Base-by-base conservation (phyloP, 306 rosid genomes). In the Prunus mume region DNA sequence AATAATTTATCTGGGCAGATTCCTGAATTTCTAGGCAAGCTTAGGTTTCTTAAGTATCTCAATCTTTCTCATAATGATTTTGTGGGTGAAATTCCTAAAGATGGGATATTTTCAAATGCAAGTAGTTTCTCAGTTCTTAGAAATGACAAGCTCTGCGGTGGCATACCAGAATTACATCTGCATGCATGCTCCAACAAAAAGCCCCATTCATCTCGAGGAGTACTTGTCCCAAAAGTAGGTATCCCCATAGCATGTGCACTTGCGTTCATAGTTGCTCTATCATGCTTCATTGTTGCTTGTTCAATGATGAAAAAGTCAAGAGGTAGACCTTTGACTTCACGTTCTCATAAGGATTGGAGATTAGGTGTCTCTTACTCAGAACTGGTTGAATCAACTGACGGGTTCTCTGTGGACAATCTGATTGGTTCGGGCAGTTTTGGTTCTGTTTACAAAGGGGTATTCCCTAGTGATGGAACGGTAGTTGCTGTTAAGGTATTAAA, bases 401-500 rank as follows among this genome's bases (percentile, higher is more conserved):
- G 72, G 20, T 83, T 86, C 57, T 80, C 83, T 5, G 18, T 13
- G 11, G 70, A 60, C 3, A 73, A 58, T 67, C 60, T 79, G 32
- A 76, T 85, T 28, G 86, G 89, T 56, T 20, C 52, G 0, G 70
- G 77, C n/a, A 61, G 19, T 25, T 61, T 61, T 61, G 65, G 65
- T 61, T 61, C 41, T 5, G 19, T 61, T 27, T 34, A 34, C 38
- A 34, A 34, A 34, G 38, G 38, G 7, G 38, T 34, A 5, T 7
- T 34, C 38, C 38, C 41, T 6, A 0, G 4, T 25, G 61, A 73
- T 55, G 74, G 73, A 56, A 9, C 57, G 19, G 2, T 32, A 15
- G 71, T 82, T 6, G 88, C 83, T 3, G n/a, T 84, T n/a, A 87
- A 87, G 67, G 90, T 87, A 17, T 60, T 79, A 10, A 73, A 84